Percentiles rank a stretch among this genome's conserved stretches.
Evolutionary conservation across 352 stramenopile genomes (phyloP).

Genomic region (Sclerospora graminicola): DNA sequence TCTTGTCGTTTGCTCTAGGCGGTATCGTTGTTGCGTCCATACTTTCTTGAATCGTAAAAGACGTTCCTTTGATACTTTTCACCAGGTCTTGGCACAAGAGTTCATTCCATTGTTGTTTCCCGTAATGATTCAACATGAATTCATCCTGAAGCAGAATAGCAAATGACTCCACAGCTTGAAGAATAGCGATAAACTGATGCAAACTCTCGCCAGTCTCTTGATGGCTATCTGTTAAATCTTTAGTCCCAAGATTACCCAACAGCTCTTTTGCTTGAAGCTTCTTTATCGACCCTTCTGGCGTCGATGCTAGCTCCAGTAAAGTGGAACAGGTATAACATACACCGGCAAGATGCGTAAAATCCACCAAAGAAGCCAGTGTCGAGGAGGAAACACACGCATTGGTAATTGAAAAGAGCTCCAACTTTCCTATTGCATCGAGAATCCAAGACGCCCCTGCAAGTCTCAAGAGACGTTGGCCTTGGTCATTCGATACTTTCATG

Average conservation of each 20-base stretch:
- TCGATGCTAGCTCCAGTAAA: constrained; percentile 35
- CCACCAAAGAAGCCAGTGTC: constrained; percentile 2
- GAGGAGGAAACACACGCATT: background rate
- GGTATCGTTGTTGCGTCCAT: background rate
- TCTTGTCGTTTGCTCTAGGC: background rate
- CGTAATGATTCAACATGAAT: constrained; percentile 23
- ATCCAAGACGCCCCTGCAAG: constrained; percentile 37
- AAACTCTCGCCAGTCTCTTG: constrained; percentile 4
- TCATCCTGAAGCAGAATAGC: constrained; percentile 22
- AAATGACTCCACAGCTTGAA: constrained; percentile 20
- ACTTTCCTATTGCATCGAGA: constrained; percentile 11
- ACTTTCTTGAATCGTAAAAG: constrained; percentile 2
- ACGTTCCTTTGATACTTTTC: constrained; percentile 4
- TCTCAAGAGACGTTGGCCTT: constrained; percentile 45
- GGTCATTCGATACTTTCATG: constrained; percentile 52
- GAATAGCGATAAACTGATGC: constrained; percentile 9
- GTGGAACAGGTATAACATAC: constrained; percentile 12
- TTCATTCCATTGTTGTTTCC: constrained; percentile 1
- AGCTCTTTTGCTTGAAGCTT: constrained; percentile 22
- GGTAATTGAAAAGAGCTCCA: constrained; percentile 1
- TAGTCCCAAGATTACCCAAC: constrained; percentile 4
- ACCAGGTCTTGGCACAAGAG: constrained; percentile 1
- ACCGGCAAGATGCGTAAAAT: constrained; percentile 14
- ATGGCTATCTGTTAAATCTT: constrained; percentile 1
- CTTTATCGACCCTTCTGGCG: constrained; percentile 44